phyloP scores from a whole-genome alignment of 1,139 yeast genomes.

The Saccharomyces uvarum region DNA sequence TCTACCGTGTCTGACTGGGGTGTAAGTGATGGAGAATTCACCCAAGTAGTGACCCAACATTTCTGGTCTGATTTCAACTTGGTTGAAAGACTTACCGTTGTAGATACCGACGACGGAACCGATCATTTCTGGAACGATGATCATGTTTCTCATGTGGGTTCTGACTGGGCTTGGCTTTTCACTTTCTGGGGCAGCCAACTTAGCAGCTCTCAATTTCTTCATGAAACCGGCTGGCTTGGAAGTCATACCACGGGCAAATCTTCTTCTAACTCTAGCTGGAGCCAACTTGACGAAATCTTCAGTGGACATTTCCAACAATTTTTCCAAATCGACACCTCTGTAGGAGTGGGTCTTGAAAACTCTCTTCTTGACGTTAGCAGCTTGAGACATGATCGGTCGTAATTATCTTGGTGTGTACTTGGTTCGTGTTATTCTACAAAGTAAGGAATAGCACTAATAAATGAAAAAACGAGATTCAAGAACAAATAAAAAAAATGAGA shows the following conservation, averaged over 20 bases:
- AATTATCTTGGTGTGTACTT: slow-evolving; percentile 1
- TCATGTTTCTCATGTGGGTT: slow-evolving; percentile 99
- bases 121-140: slow-evolving; percentile 99
- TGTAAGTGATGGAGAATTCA: slow-evolving; percentile 98
- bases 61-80: slow-evolving; percentile 97
- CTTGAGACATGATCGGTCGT: slow-evolving; percentile 25
- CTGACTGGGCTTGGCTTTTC: slow-evolving; percentile 98
- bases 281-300: slow-evolving; percentile 96
- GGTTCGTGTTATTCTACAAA: neutral
- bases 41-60: slow-evolving; percentile 99
- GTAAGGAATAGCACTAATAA: neutral
- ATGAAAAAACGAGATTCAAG: neutral
- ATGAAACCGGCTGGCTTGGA: slow-evolving; percentile 94
- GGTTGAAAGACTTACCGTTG: slow-evolving; percentile 99
- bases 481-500: slow-evolving; percentile 1
- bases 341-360: slow-evolving; percentile 92
- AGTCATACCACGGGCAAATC: slow-evolving; percentile 96
- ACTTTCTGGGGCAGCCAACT: slow-evolving; percentile 82
- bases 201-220: slow-evolving; percentile 97
- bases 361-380: slow-evolving; percentile 61
- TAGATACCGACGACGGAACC: slow-evolving; percentile 98
- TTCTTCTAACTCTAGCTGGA: slow-evolving; percentile 98
- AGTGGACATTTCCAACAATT: slow-evolving; percentile 87
- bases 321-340: slow-evolving; percentile 98
- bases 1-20: slow-evolving; percentile 99